Evolutionary conservation across 805 yeast species (phyloP), one percentile per base, ranked within the genome.

Genomic region (Saccharomycopsis sp.): DNA sequence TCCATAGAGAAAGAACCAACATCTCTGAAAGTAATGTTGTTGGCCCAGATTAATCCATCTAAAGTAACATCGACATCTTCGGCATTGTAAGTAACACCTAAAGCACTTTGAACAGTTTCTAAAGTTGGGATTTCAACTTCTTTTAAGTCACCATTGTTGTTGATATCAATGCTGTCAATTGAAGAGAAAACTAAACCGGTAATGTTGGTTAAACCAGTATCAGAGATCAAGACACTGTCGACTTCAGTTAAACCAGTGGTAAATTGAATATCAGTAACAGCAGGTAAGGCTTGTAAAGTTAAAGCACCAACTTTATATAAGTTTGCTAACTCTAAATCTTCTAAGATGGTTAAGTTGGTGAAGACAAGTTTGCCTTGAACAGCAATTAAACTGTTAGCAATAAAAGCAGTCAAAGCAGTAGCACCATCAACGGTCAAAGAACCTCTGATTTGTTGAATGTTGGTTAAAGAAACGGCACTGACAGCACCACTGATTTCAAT

Each of bases 61-160:
- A 88, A 79, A 41, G 66, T 50, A 51, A 80, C 80, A 49, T 72
- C 76, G 46, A 83, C 86, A 46, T 72, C 66, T 48, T 78, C 78
- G 59, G 95, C 82, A 70, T 92, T 92, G 71, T 72, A 82, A 49
- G 95, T 76, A 59, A 92, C 77, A 54, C 79, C 76, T 55, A 92
- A 71, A 48, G 78, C 60, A 59, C 74, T 74, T 47, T 89, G 73
- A 49, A 87, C 92, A 45, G 81, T 64, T 62, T 76, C 63, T 59
- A 89, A 72, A 19, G 15, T 26, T 49, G 74, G 75, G 39, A 89
- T 77, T 59, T 80, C 72, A 53, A 82, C 73, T 45, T 84, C 62
- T 52, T 69, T 74, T 62, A 92, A 74, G 60, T 79, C 73, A 51
- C 62, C 67, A 77, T 92, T 92, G 81, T 92, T 92, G 87, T 87